These are phyloP conservation scores for Agastache rugosa DNA, from an alignment of 257 asterid species.

Conservation along the genomic window DNA sequence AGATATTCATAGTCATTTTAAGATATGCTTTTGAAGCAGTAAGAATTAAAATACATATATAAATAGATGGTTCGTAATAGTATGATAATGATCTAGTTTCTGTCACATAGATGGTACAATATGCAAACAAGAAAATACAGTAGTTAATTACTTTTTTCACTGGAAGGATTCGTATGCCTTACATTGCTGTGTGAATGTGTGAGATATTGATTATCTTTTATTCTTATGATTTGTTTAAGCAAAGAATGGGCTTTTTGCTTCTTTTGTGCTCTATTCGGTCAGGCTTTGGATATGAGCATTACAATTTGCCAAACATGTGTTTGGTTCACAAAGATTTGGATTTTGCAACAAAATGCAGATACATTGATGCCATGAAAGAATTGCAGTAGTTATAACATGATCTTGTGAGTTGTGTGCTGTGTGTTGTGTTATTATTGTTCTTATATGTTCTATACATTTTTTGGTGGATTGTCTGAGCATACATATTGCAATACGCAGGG, in stretches of 20 bases:
- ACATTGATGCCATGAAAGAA: neutral
- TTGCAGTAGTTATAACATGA: neutral
- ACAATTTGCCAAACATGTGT: neutral
- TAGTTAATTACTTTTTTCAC: neutral
- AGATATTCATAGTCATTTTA: neutral
- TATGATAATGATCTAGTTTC: neutral
- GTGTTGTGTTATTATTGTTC: neutral
- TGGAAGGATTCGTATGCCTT: neutral
- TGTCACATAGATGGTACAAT: neutral
- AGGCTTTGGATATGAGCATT: neutral
- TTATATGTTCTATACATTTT: neutral
- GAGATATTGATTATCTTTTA: neutral
- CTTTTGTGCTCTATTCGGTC: neutral
- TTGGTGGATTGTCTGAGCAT: constrained; percentile 19
- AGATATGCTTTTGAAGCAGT: neutral
- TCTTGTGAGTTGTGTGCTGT: neutral
- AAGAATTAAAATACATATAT: neutral
- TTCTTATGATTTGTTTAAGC: neutral
- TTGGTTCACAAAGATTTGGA: neutral
- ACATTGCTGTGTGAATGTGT: constrained; percentile 6
- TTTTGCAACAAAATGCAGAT: constrained; percentile 16
- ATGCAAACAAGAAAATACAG: too few species aligned
- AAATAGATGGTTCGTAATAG: neutral
- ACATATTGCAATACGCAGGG: constrained; percentile 42
- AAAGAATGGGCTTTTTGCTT: neutral